Evolutionary conservation across 768 basidiomycete genomes (phyloP).

Genomic region (Kwoniella sp.): DNA sequence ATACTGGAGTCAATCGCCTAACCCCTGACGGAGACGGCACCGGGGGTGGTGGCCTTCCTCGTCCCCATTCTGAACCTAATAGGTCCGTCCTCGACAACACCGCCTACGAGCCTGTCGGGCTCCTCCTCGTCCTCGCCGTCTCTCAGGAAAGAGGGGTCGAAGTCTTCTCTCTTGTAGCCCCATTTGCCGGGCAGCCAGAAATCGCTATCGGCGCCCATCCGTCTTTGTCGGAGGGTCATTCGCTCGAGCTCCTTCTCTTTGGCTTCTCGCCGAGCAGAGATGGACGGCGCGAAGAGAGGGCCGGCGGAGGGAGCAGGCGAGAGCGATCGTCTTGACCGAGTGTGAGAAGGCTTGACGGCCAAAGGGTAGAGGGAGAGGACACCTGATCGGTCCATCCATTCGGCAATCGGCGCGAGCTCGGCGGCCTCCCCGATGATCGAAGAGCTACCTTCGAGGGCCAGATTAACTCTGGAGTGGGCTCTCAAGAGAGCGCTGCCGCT

Average conservation of each 20-base stretch:
- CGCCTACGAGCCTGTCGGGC: slow-evolving; percentile 24
- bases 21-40: slow-evolving; percentile 14
- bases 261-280: slow-evolving; percentile 26
- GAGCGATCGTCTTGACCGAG: slow-evolving; percentile 7
- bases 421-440: slow-evolving; percentile 4
- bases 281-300: slow-evolving; percentile 41
- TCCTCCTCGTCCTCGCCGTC: slow-evolving; percentile 22
- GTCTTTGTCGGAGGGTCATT: slow-evolving; percentile 23
- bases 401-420: slow-evolving; percentile 41
- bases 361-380: slow-evolving; percentile 51
- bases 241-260: slow-evolving; percentile 28
- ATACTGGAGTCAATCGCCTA: no score
- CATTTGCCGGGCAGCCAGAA: slow-evolving; percentile 37
- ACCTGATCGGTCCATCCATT: slow-evolving; percentile 49
- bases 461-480: slow-evolving; percentile 17
- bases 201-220: slow-evolving; percentile 22
- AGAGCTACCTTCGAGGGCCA: not conserved
- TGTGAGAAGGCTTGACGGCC: slow-evolving; percentile 34
- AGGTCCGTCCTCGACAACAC: slow-evolving; percentile 37
- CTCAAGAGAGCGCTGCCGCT: slow-evolving; percentile 12
- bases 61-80: slow-evolving; percentile 33
- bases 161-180: slow-evolving; percentile 33
- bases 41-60: slow-evolving; percentile 15
- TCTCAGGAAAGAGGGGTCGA: slow-evolving; percentile 21
- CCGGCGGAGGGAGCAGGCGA: slow-evolving; percentile 34